Base-by-base conservation (phyloP, 1,284 basidiomycete species). In the Apiotrichum brassicae region DNA sequence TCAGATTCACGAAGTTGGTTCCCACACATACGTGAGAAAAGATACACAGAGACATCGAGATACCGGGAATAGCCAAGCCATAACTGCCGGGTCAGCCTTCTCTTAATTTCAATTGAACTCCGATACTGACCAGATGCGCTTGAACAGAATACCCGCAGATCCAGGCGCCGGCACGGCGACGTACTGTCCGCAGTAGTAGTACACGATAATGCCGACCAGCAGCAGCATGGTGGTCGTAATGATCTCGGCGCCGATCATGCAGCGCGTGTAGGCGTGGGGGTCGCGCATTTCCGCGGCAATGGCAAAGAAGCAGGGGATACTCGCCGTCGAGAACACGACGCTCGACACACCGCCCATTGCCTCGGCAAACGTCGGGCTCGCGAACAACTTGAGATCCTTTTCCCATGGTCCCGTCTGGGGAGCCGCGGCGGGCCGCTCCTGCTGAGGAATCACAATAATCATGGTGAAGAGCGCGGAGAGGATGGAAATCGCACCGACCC, bases 251-350 rank as follows among this genome's bases (percentile, higher is more conserved):
- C 57, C 48, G 51, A 65, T 54, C 41, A 65, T 48, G 28, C 25
- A 22, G 13, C 56, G 58, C 35, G 56, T 63, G 56, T 55, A 65
- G 14, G 54, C 37, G n/a, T 48, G 44, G 2, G 64, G 68, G 37
- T 65, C 47, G 16, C 58, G 45, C 68, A 72, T 71, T 50, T 72
- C 71, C 11, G 66, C 48, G 13, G 63, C 58, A 43, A 71, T 56
- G 23, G 55, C 51, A 34, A 70, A 59, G 59, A 58, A 61, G 13
- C 52, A 41, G 1, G 63, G 61, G 3, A 60, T 57, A 3, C 54
- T 59, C 9, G 58, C 59, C 20, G 54, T 62, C 3, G 62, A 57
- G 41, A 62, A 63, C 30, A 64, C 48, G 12, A 63, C 46, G 16
- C 58, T 56, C 9, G 63, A 53, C 20, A 67, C 50, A 1, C 65